Percentiles rank a stretch among this genome's conserved stretches.
Conservation (phyloP, 345 rosid genomes). For the Brassica incana region DNA sequence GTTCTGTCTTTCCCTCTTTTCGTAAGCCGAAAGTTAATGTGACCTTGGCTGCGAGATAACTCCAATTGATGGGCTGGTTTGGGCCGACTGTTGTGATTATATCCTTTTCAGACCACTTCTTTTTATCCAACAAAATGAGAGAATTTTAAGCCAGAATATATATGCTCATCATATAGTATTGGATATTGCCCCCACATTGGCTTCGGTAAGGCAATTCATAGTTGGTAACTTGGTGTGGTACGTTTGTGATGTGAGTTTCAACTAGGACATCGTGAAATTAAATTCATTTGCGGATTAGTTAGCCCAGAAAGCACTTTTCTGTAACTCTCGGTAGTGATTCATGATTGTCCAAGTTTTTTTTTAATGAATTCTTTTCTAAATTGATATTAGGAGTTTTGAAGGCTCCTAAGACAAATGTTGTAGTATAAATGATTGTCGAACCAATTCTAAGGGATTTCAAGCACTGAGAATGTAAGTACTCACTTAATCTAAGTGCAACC, state of each 20-base stretch:
- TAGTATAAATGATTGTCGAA: too few species aligned
- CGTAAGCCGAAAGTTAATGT: background rate
- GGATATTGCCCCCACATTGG: background rate
- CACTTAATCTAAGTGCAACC: too few species aligned
- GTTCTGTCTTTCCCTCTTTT: background rate
- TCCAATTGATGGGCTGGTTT: background rate
- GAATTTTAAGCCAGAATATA: background rate
- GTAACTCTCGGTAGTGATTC: background rate
- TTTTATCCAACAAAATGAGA: background rate
- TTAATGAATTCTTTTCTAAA: too few species aligned
- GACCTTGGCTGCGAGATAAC: background rate
- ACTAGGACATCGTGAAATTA: background rate
- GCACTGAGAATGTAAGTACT: too few species aligned
- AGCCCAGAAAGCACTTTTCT: background rate
- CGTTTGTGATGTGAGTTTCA: background rate
- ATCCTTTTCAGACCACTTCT: background rate
- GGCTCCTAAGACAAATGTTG: too few species aligned
- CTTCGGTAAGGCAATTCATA: background rate
- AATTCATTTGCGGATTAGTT: background rate
- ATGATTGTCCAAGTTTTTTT: background rate
- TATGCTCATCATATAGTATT: background rate
- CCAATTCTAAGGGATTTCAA: too few species aligned
- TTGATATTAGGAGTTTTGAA: too few species aligned
- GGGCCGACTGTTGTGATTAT: background rate
- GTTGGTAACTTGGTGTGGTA: background rate